Evolutionary conservation across 2,329 filamentous ascomycete species (phyloP), one percentile per base, ranked within the genome.

Genomic region (Rhynchosporium graminicola): DNA sequence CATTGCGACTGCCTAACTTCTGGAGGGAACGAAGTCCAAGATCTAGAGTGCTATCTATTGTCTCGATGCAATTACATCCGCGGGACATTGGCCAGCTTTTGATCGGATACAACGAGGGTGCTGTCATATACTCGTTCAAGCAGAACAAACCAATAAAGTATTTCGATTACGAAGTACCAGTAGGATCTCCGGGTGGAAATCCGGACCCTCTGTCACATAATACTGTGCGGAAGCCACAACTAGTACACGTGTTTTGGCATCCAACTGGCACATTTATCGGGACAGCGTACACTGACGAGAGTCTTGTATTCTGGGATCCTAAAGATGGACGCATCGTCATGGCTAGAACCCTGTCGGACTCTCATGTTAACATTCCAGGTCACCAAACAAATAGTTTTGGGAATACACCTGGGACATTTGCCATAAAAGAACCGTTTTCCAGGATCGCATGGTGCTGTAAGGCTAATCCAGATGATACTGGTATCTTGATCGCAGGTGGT

Each of bases 391-490:
- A 75, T 28, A 77, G 73, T 61, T 75, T 75, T 36, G 76, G 76
- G 6, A 77, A 75, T n/a, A 70, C 75, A 0, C 76, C 82, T 3
- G 81, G 80, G 1, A 80, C 80, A 0, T 79, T 87, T 47, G 81
- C 81, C 15, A 76, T 88, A 13, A 88, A 90, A 65, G 88, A 91
- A 60, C 91, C 92, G 0, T 89, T 94, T 64, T 85, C 86, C 64
- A 87, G 87, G 65, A 86, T 98, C 61, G 84, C 87, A 1, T 99
- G 95, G 95, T 99, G 95, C 77, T 94, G 91, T 62, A 97, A 97
- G 74, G 83, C 88, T 63, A 96, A 98, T 72, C 89, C 92, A 0
- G 95, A 99, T 71, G 94, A 99, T 71, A 98, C 92, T 20, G 94
- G 88, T 1, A 80, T 99, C 29, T 77, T 99, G 45, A 83, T 99